These are phyloP conservation scores for Kalanchoe fedtschenkoi DNA, from an alignment of 164 flowering plant species.

Conservation along the genomic window DNA sequence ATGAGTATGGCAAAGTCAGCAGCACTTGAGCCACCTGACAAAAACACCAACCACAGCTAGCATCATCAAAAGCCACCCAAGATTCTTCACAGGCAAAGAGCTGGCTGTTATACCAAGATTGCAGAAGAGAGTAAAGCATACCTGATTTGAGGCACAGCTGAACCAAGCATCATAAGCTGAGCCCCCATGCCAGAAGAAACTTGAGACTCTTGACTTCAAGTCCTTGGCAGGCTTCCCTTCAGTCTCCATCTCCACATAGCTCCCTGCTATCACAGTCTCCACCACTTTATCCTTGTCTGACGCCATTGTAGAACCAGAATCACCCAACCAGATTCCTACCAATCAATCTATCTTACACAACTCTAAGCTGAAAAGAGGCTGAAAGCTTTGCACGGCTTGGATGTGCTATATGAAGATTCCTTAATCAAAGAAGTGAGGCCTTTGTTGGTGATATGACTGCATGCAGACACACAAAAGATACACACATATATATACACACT, in stretches of 20 bases:
- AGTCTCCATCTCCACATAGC: conserved; percentile 88
- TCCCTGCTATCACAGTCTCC: conserved; percentile 77
- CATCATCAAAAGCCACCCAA: too few species aligned
- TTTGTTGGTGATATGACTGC: conserved; percentile 1
- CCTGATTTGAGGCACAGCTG: conserved; percentile 98
- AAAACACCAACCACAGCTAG: conserved; percentile 2
- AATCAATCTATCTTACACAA: too few species aligned
- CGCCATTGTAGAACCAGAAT: conserved; percentile 23
- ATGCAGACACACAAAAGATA: neutral
- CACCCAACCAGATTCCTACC: too few species aligned
- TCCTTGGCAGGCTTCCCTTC: conserved; percentile 47
- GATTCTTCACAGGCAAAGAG: too few species aligned
- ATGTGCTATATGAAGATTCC: neutral
- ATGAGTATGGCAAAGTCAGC: conserved; percentile 84
- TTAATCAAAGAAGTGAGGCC: neutral
- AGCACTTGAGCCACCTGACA: conserved; percentile 91
- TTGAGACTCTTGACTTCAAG: conserved; percentile 43
- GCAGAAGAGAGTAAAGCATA: conserved; percentile 9
- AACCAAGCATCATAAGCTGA: conserved; percentile 99
- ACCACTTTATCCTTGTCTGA: conserved; percentile 66
- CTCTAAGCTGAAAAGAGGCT: too few species aligned
- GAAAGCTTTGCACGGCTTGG: neutral
- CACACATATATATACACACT: neutral
- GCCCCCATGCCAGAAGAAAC: conserved; percentile 94
- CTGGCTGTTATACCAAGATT: too few species aligned